These are phyloP conservation scores for Urtica urens DNA, from an alignment of 306 rosid species.

Conservation along the genomic window DNA sequence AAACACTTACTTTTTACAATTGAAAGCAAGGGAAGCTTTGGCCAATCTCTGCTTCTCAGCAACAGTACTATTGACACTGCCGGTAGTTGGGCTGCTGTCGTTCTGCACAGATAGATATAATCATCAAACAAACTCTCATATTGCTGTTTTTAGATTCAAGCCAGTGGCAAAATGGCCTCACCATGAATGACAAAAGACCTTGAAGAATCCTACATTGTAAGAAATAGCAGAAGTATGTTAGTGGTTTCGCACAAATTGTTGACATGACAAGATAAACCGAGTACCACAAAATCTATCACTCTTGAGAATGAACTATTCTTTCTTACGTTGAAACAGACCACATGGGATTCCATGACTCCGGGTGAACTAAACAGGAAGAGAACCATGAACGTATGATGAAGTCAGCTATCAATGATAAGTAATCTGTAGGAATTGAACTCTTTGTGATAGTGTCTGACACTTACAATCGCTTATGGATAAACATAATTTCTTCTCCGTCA, in stretches of 20 bases:
- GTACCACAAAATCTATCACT: background rate
- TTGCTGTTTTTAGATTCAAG: slow-evolving; percentile 4
- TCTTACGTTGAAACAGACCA: slow-evolving; percentile 96
- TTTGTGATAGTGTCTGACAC: slow-evolving; percentile 18
- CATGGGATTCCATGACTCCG: slow-evolving; percentile 99
- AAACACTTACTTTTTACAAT: slow-evolving; percentile 73
- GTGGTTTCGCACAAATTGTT: slow-evolving; percentile 11
- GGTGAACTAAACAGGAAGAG: slow-evolving; percentile 60
- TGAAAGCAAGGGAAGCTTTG: slow-evolving; percentile 77
- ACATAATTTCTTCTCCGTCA: slow-evolving; percentile 85
- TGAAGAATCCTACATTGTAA: slow-evolving; percentile 78
- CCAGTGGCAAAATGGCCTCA: slow-evolving; percentile 27
- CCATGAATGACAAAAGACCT: slow-evolving; percentile 98
- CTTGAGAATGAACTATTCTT: background rate
- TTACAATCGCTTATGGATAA: slow-evolving; percentile 97
- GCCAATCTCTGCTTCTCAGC: slow-evolving; percentile 88
- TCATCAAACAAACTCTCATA: background rate
- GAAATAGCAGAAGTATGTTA: slow-evolving; percentile 30
- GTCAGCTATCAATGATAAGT: background rate
- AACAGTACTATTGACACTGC: slow-evolving; percentile 77
- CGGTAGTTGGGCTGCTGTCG: slow-evolving; percentile 97
- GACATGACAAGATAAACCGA: slow-evolving; percentile 5
- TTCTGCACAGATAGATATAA: slow-evolving; percentile 42
- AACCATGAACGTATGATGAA: slow-evolving; percentile 9
- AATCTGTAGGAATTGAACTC: slow-evolving; percentile 8